Percentiles rank a stretch among this genome's conserved stretches.
Evolutionary conservation across 2,329 filamentous ascomycete species (phyloP).

Genomic region (Allantophomopsis cytisporea): DNA sequence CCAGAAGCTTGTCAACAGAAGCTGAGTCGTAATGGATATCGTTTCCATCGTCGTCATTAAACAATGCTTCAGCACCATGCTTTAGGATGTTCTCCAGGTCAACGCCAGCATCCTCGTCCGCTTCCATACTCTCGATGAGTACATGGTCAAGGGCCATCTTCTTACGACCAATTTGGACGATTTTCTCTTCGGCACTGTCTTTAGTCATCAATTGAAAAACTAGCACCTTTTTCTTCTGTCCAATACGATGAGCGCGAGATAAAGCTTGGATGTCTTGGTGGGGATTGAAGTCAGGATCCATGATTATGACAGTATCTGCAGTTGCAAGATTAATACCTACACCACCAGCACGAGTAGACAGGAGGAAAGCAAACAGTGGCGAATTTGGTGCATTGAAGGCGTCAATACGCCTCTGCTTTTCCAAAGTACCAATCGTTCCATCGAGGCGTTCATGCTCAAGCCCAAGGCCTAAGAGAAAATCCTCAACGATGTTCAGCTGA

Average conservation of each 20-base stretch:
- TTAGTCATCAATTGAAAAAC: constrained; percentile 93
- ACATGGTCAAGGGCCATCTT: constrained; percentile 95
- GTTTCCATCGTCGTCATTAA: constrained; percentile 58
- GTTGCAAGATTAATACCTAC: constrained; percentile 96
- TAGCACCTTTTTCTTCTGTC: constrained; percentile 88
- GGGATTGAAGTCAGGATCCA: constrained; percentile 92
- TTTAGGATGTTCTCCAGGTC: constrained; percentile 81
- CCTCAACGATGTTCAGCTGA: constrained; percentile 81
- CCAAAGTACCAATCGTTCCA: constrained; percentile 63
- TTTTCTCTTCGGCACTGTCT: constrained; percentile 82
- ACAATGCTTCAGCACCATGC: constrained; percentile 77
- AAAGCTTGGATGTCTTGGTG: constrained; percentile 96
- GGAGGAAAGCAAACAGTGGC: constrained; percentile 72
- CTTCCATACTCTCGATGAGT: constrained; percentile 82
- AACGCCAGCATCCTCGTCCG: constrained; percentile 62
- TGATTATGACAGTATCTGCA: constrained; percentile 93
- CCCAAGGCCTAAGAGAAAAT: constrained; percentile 69
- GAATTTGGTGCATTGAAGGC: constrained; percentile 81
- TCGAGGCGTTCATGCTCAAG: constrained; percentile 71
- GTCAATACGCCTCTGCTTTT: constrained; percentile 93
- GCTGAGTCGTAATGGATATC: constrained; percentile 72
- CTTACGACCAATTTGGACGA: constrained; percentile 87
- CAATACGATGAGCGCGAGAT: constrained; percentile 88
- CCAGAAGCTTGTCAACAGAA: constrained; percentile 82
- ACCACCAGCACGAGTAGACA: constrained; percentile 89